These are phyloP conservation scores for Lepiota venenata DNA, from an alignment of 768 basidiomycete genomes.

Conservation along the genomic window DNA sequence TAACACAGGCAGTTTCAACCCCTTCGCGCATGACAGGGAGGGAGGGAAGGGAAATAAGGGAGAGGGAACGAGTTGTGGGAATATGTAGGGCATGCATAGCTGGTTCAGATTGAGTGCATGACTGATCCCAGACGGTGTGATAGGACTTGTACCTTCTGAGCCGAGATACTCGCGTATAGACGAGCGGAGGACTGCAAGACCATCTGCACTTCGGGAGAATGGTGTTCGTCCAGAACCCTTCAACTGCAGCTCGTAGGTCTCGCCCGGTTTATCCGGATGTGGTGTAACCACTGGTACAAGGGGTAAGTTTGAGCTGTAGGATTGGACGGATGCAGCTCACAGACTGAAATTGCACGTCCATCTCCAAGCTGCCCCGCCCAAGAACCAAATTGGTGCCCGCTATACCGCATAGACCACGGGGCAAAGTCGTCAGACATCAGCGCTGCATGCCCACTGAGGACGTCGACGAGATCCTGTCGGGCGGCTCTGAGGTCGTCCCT, in stretches of 20 bases:
- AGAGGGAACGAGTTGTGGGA: conserved; percentile 85
- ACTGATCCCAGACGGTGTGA: neutral
- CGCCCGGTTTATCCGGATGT: conserved; percentile 52
- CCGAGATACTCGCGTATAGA: conserved; percentile 93
- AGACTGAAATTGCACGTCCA: conserved; percentile 89
- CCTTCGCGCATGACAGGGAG: conserved; percentile 77
- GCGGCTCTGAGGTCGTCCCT: conserved; percentile 36
- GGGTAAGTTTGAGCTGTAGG: neutral
- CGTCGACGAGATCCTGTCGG: conserved; percentile 73
- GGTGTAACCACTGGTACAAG: conserved; percentile 65
- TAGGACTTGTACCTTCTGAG: conserved; percentile 70
- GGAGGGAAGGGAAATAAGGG: conserved; percentile 70
- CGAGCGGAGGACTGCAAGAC: conserved; percentile 91
- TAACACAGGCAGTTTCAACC: conserved; percentile 66
- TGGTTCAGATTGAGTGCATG: conserved; percentile 12
- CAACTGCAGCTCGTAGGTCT: conserved; percentile 82
- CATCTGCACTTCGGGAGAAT: conserved; percentile 90
- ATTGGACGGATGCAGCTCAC: conserved; percentile 22
- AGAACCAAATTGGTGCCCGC: conserved; percentile 84
- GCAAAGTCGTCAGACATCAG: conserved; percentile 62
- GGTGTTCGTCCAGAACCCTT: conserved; percentile 95
- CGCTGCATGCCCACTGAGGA: conserved; percentile 74
- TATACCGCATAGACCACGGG: conserved; percentile 89
- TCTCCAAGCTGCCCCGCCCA: conserved; percentile 98
- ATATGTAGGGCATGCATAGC: conserved; percentile 72